Conservation (phyloP, 2,329 filamentous ascomycete species). For the Colletotrichum navitas region DNA sequence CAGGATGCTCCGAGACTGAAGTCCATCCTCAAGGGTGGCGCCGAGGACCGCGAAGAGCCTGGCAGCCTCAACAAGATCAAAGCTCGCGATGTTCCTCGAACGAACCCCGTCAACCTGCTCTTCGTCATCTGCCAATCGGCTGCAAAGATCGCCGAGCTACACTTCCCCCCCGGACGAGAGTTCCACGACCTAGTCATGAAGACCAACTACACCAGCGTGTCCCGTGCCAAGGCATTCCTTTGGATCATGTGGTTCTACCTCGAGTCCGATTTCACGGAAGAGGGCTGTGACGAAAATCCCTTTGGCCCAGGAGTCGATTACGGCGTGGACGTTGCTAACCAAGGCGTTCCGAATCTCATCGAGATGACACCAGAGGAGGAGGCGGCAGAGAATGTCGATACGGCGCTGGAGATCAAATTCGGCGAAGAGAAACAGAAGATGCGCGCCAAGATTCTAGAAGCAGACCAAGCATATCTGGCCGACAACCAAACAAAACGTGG, state of each 20-base stretch:
- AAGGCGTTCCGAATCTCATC: conserved; percentile 76
- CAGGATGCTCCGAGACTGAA: conserved; percentile 97
- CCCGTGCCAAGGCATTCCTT: conserved; percentile 87
- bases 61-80: conserved; percentile 87
- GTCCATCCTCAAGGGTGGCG: conserved; percentile 96
- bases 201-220: conserved; percentile 82
- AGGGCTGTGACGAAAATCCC: conserved; percentile 89
- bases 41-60: conserved; percentile 89
- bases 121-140: conserved; percentile 94
- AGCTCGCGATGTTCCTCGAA: conserved; percentile 73
- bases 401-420: conserved; percentile 76
- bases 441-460: conserved; percentile 79
- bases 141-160: conserved; percentile 90
- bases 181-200: conserved; percentile 99
- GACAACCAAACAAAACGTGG: conserved; percentile 71
- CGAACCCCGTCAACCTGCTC: conserved; percentile 96
- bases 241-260: conserved; percentile 99
- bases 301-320: conserved; percentile 83
- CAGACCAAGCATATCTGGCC: conserved; percentile 77
- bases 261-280: conserved; percentile 92
- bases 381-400: conserved; percentile 79
- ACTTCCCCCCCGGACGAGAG: conserved; percentile 87
- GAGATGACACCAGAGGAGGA: conserved; percentile 75
- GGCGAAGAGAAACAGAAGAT: conserved; percentile 80
- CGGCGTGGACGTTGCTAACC: conserved; percentile 72